Evolutionary conservation across 257 asterid species (phyloP).

Genomic region (Scutellaria galericulata): DNA sequence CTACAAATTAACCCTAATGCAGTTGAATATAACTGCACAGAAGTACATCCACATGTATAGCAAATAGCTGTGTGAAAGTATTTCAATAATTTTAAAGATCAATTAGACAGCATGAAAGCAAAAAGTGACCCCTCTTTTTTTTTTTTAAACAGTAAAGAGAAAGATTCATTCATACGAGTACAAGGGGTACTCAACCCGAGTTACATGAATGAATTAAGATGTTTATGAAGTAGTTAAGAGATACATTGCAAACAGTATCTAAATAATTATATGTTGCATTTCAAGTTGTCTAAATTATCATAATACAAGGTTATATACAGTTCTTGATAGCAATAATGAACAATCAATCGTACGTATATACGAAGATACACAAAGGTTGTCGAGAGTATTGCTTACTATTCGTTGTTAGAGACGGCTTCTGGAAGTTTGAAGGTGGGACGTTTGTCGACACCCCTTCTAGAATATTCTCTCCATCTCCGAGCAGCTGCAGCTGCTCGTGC

Average conservation of each 20-base stretch:
- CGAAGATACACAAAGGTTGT: conserved; percentile 3
- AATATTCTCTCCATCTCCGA: conserved; percentile 97
- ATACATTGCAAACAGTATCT: no score
- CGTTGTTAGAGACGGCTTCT: conserved; percentile 65
- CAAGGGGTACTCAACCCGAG: no score
- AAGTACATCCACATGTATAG: no score
- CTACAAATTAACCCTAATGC: no score
- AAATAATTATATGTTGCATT: background rate
- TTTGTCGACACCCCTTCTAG: conserved; percentile 81
- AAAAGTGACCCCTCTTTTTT: background rate
- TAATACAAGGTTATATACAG: conserved; percentile 30
- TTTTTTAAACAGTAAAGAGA: no score
- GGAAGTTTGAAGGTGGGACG: conserved; percentile 92
- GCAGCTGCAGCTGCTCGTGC: conserved; percentile 93
- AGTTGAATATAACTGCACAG: no score
- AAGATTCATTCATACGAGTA: no score
- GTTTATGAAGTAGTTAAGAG: no score
- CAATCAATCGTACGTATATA: conserved; percentile 29
- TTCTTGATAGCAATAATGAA: conserved; percentile 4
- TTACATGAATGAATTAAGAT: no score
- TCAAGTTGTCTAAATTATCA: background rate
- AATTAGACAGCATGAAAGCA: conserved; percentile 1
- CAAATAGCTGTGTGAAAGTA: background rate
- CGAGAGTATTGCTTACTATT: conserved; percentile 38
- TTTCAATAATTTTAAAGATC: background rate